These are phyloP conservation scores for Apiospora saccharicola DNA, from an alignment of 2,329 filamentous ascomycete species.

Conservation along the genomic window DNA sequence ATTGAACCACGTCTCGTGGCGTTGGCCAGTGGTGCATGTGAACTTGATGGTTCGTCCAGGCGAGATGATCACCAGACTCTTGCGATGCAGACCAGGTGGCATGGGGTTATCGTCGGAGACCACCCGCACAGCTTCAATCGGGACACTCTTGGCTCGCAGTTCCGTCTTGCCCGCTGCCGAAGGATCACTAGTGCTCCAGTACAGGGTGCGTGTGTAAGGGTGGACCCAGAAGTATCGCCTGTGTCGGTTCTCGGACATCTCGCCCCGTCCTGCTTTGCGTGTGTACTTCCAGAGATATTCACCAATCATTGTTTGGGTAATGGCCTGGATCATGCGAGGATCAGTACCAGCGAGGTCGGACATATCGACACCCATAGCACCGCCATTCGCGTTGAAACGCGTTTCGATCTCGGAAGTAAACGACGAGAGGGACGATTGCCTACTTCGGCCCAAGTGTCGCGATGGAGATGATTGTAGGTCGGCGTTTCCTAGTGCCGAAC, in stretches of 20 bases:
- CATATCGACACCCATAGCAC: constrained; percentile 60
- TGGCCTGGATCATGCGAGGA: constrained; percentile 97
- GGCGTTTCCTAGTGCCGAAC: constrained; percentile 54
- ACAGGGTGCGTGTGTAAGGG: constrained; percentile 93
- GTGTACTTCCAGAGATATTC: constrained; percentile 99
- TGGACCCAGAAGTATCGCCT: constrained; percentile 99
- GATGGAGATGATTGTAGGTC: constrained; percentile 61
- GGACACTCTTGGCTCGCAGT: constrained; percentile 84
- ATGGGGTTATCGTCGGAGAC: constrained; percentile 94
- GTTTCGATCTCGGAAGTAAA: constrained; percentile 94
- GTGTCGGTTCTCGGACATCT: constrained; percentile 89
- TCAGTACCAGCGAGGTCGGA: constrained; percentile 76
- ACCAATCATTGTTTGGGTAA: constrained; percentile 99
- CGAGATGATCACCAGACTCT: constrained; percentile 90
- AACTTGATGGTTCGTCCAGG: constrained; percentile 91
- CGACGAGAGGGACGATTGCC: constrained; percentile 89
- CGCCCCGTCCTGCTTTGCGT: constrained; percentile 86
- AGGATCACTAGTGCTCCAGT: constrained; percentile 95
- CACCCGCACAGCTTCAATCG: constrained; percentile 91
- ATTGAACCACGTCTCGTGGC: constrained; percentile 99
- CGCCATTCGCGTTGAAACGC: constrained; percentile 84
- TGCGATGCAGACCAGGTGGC: constrained; percentile 91
- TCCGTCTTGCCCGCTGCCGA: constrained; percentile 79
- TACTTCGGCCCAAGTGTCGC: constrained; percentile 52
- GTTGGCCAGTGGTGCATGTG: constrained; percentile 89